Evolutionary conservation across 164 flowering plant genomes (phyloP), one percentile per base, ranked within the genome.

Genomic region (Annona squamosa): DNA sequence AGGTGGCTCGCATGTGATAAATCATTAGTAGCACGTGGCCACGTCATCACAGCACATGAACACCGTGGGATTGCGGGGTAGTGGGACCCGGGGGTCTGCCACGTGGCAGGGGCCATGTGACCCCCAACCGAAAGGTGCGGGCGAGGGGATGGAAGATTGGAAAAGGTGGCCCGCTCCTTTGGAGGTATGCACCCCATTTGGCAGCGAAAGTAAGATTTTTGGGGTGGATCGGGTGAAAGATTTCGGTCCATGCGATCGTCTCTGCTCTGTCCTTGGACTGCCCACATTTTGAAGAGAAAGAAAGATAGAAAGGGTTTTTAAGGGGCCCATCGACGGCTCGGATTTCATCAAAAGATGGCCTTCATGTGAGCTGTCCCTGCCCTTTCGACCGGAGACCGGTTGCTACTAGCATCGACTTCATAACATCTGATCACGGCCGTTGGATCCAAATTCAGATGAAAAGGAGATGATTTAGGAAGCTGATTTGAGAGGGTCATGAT

Each of bases 1-100:
- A 61, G 61, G 75, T 73, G 76, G 66, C 44, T 46, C 4, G 48
- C 70, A 77, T 69, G 61, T 73, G 76, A 67, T 62, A 57, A 26
- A 73, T 77, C 37, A 66, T 74, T 57, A 74, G 45, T 46, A 9
- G 46, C 80, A 77, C 71, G 80, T 77, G 76, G 26, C 77, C 77
- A 77, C 71, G 71, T 77, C 77, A 74, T 71, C 69, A 45, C 37
- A 3, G 44, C 71, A 77, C 77, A 73, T 74, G 77, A 46, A 47
- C 18, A 44, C 73, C 69, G 67, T 65, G 68, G 74, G 16, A 16
- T 26, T 65, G n/a, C 47, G 12, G n/a, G 44, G 45, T 3, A 16
- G 9, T n/a, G 65, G 46, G 42, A 0, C 67, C 65, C 43, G 2
- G 4, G 1, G 18, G 7, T 41, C 18, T 52, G 7, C 69, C 72